Evolutionary conservation across 169 alveolate genomes (phyloP).

Genomic region (Plasmodium sp.): DNA sequence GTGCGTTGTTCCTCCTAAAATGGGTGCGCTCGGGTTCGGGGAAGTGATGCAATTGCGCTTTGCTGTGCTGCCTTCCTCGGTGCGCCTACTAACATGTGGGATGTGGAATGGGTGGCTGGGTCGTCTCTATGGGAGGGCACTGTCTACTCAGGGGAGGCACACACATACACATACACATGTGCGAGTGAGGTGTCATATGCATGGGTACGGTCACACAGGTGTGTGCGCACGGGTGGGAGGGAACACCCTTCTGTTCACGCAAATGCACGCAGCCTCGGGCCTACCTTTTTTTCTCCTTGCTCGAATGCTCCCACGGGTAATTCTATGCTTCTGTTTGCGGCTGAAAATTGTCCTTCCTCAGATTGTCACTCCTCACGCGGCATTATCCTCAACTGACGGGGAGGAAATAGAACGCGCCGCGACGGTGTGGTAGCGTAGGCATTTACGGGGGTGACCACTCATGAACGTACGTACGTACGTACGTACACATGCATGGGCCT

Average conservation of each 20-base stretch:
- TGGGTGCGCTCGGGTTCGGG: background rate
- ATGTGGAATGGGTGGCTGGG: background rate
- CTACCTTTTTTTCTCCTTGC: background rate
- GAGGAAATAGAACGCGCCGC: background rate
- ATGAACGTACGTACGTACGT: background rate
- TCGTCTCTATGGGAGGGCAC: background rate
- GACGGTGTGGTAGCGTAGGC: background rate
- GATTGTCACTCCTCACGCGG: background rate
- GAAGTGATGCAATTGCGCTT: background rate
- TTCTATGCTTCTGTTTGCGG: background rate
- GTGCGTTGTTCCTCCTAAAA: background rate
- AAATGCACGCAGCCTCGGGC: background rate
- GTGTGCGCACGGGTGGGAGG: background rate
- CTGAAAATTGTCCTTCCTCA: background rate
- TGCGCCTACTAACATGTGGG: background rate
- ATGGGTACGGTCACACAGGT: background rate
- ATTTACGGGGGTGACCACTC: background rate
- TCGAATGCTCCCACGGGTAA: background rate
- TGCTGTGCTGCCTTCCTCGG: background rate
- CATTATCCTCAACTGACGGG: background rate
- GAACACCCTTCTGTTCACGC: background rate
- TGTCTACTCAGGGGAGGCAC: background rate
- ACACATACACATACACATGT: background rate
- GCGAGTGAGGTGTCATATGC: background rate
- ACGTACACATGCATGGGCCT: background rate